These are phyloP conservation scores for Tylopilus vinaceipallidus DNA, from an alignment of 768 basidiomycete species.

Conservation along the genomic window DNA sequence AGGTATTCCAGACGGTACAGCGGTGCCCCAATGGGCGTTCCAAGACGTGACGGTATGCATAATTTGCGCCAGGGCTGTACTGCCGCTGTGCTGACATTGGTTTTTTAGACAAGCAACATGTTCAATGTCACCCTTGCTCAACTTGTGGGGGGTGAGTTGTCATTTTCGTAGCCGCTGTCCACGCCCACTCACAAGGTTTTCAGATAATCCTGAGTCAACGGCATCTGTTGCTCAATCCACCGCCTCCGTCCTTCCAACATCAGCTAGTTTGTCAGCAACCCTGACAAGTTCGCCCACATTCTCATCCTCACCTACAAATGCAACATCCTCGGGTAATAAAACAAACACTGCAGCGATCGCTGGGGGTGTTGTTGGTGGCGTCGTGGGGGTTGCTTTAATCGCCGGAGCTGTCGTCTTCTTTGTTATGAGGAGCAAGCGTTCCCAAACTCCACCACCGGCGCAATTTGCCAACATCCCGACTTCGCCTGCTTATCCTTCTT, in stretches of 20 bases:
- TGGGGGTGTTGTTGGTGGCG: slow-evolving; percentile 66
- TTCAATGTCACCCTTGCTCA: slow-evolving; percentile 44
- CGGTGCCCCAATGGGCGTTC: slow-evolving; percentile 64
- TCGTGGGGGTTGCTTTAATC: slow-evolving; percentile 46
- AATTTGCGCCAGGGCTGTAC: background rate
- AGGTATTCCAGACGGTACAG: slow-evolving; percentile 45
- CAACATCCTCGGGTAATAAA: slow-evolving; percentile 7
- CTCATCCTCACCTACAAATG: slow-evolving; percentile 2
- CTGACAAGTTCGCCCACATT: slow-evolving; percentile 12
- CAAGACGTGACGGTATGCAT: slow-evolving; percentile 46
- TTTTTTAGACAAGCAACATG: slow-evolving; percentile 30
- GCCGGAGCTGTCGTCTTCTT: slow-evolving; percentile 41
- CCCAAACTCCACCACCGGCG: slow-evolving; percentile 20
- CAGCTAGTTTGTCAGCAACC: slow-evolving; percentile 16
- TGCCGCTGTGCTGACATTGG: slow-evolving; percentile 2
- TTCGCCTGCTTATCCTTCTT: background rate
- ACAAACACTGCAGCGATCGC: slow-evolving; percentile 53
- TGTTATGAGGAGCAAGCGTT: slow-evolving; percentile 28
- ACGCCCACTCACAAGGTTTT: background rate
- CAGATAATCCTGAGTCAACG: slow-evolving; percentile 45
- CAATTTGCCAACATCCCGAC: background rate
- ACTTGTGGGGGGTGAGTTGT: slow-evolving; percentile 23
- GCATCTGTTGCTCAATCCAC: slow-evolving; percentile 34
- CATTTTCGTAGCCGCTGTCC: background rate
- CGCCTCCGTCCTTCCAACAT: slow-evolving; percentile 8